phyloP scores from a whole-genome alignment of 2,329 filamentous ascomycete genomes.

The Pseudogymnoascus sp. region DNA sequence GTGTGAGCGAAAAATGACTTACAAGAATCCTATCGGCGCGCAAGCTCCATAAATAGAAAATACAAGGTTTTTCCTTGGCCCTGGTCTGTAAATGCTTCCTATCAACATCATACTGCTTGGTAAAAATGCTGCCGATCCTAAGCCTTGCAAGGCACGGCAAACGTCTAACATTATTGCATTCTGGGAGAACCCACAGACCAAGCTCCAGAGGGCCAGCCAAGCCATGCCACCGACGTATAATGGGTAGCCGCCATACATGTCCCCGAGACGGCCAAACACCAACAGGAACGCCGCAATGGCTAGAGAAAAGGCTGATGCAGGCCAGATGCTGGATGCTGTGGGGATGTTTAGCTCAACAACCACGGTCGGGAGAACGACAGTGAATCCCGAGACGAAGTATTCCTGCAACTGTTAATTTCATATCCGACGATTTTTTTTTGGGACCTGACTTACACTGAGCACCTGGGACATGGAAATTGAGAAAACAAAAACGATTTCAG shows the following conservation, averaged over 20 bases:
- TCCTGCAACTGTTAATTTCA: constrained; percentile 37
- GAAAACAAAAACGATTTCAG: constrained; percentile 54
- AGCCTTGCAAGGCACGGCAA: constrained; percentile 66
- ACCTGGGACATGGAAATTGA: constrained; percentile 54
- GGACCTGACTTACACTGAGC: constrained; percentile 38
- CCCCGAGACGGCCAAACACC: constrained; percentile 54
- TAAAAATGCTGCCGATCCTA: constrained; percentile 67
- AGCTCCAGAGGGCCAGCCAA: constrained; percentile 64
- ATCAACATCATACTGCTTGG: constrained; percentile 63
- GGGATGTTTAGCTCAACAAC: constrained; percentile 58
- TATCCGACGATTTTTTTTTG: background rate
- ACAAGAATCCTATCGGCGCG: constrained; percentile 50
- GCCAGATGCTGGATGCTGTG: constrained; percentile 55
- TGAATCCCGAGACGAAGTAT: constrained; percentile 68
- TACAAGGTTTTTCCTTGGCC: constrained; percentile 62
- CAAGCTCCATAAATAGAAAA: constrained; percentile 52
- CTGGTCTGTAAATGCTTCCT: constrained; percentile 59
- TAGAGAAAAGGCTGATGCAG: constrained; percentile 53
- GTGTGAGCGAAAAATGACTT: constrained; percentile 43
- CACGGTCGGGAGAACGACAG: constrained; percentile 63
- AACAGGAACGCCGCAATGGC: constrained; percentile 53
- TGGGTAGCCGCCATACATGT: constrained; percentile 56
- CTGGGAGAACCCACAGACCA: constrained; percentile 63
- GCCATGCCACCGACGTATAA: constrained; percentile 54
- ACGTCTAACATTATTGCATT: constrained; percentile 66